These are phyloP conservation scores for Colletotrichum melonis DNA, from an alignment of 2,329 filamentous ascomycete species.

Conservation along the genomic window DNA sequence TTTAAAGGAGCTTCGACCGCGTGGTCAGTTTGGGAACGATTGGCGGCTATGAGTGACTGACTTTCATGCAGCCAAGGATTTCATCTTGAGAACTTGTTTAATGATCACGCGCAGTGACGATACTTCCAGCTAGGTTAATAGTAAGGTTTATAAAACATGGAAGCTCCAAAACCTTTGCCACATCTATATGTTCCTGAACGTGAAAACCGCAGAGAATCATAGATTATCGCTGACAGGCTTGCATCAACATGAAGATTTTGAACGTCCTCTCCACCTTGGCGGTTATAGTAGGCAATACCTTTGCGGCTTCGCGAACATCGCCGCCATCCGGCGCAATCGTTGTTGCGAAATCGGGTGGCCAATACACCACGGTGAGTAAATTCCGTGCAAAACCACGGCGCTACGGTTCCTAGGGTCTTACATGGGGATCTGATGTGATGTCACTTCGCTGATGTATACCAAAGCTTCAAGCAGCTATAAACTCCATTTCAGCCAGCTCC, in stretches of 20 bases:
- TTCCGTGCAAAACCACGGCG: rapidly evolving
- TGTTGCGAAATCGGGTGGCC: conserved; percentile 53
- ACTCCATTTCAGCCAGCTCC: conserved; percentile 64
- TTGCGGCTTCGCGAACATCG: conserved; percentile 48
- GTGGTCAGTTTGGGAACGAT: neutral
- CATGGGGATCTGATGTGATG: neutral
- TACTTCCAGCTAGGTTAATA: no score
- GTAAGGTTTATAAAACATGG: no score
- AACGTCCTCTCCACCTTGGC: conserved; percentile 8
- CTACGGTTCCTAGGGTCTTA: neutral
- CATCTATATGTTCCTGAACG: no score
- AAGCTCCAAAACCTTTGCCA: no score
- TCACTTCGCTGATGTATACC: neutral
- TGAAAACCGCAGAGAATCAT: neutral
- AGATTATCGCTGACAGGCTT: neutral
- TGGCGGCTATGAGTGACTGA: neutral
- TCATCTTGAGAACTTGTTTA: neutral
- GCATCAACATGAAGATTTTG: conserved; percentile 14
- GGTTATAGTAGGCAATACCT: neutral
- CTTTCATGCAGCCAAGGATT: conserved; percentile 18
- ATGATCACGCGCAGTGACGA: no score
- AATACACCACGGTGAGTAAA: conserved; percentile 25
- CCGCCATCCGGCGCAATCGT: conserved; percentile 62
- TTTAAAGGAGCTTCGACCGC: neutral
- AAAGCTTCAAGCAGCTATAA: conserved; percentile 65